Evolutionary conservation across 2,329 filamentous ascomycete genomes (phyloP), one percentile per base, ranked within the genome.

Genomic region (Endoconidiophora polonica): DNA sequence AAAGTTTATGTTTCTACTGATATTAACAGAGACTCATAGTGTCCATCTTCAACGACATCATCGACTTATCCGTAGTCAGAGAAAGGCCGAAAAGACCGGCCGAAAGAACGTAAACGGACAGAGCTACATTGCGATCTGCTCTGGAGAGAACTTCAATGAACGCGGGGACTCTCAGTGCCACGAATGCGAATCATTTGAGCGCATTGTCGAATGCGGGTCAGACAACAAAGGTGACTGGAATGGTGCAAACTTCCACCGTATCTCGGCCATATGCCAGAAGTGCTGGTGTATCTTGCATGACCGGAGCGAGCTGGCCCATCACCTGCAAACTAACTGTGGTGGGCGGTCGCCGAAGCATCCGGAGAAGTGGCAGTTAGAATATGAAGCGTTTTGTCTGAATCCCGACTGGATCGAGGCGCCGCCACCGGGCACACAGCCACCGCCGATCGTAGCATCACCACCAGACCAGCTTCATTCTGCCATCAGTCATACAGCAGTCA

Each of bases 111-210:
- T 42, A 20, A 46, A 53, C 39, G 51, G 51, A 36, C 51, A 53
- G 23, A 53, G 51, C 37, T 53, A 53, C 9, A 53, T 53, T 39
- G 51, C 51, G 5, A 53, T 53, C 16, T 53, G 51, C 29, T 53
- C 51, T 5, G 43, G 47, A 18, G 51, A 53, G 18, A 53, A 53
- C 38, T 53, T 53, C 39, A 23, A 49, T n/a, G 51, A 53, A 4
- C 51, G 51, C 24, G 51, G 51, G 20, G 51, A 53, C 9, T 53
- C 51, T 14, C 51, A 53, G 36, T 53, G 51, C 26, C 46, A 47
- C 20, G 41, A 53, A 40, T 53, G 51, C 29, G 51, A 49, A 12
- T 46, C 47, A 5, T 49, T 53, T 18, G 51, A 53, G 26, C 14
- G 29, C 16, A 40, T 52, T 22, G 45, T 48, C 40, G 50, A 52